Evolutionary conservation across 345 rosid genomes (phyloP), one percentile per base, ranked within the genome.

Genomic region (Ceriops decandra): DNA sequence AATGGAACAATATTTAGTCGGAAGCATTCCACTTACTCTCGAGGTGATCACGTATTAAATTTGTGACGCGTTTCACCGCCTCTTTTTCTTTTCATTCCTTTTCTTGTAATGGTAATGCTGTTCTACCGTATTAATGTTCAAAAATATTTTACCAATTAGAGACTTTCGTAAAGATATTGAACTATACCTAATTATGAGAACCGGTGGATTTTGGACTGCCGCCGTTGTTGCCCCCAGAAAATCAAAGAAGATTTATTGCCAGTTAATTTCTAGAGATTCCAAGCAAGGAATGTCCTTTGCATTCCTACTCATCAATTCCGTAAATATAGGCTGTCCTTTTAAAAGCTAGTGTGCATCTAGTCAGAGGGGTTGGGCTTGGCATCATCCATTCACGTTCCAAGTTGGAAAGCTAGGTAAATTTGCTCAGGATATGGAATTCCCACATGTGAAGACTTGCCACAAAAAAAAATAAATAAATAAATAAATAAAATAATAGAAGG

Each of bases 301-400:
- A 21, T 38, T 38, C 66, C 52, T 13, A 38, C 66, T 38, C n/a
- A 38, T 62, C 66, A 46, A 26, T 62, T 31, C 0, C 17, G 9
- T 62, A 47, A 17, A 42, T 13, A 11, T 5, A 13, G 13, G 49
- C 49, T 42, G 49, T 3, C 11, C 49, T 47, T 62, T 38, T 26
- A 7, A 62, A 62, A 62, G 24, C 5, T 6, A 42, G 66, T 38
- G 17, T 62, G 7, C 5, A 26, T 26, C 66, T 6, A 61, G 20
- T 38, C 52, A 42, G 49, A 62, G 24, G 30, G 10, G 30, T 46
- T 26, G 66, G 66, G 66, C 32, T 62, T 13, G 66, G 66, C 66
- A 62, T n/a, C 65, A 36, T 33, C 9, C 36, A 33, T 62, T 30
- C 66, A 24, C 9, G 2, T 22, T 2, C 5, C 28, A 38, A 38